Evolutionary conservation across 208 protist genomes (phyloP).

Genomic region (Trypanosoma mega): DNA sequence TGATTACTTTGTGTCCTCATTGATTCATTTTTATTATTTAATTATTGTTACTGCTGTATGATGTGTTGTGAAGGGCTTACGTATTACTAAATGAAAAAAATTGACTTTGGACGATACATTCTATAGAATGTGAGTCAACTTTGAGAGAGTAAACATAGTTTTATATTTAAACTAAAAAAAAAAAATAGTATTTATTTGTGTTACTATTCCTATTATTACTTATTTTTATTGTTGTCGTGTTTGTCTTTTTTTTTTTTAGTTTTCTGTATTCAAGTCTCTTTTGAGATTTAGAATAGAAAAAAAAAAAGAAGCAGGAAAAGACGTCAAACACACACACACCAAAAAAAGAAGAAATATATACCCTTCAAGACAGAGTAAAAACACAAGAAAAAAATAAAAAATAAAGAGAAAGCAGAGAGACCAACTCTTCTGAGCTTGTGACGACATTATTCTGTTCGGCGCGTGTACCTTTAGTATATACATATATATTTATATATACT

Average conservation of each 20-base stretch:
- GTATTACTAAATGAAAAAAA: too few species aligned
- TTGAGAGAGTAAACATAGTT: too few species aligned
- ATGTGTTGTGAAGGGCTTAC: too few species aligned
- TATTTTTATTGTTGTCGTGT: constrained; percentile 12
- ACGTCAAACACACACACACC: not conserved
- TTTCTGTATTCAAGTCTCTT: not conserved
- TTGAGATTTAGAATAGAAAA: not conserved
- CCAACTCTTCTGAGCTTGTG: too few species aligned
- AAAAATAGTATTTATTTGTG: constrained; percentile 10
- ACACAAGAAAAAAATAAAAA: not conserved
- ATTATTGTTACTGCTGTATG: too few species aligned
- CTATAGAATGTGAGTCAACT: too few species aligned
- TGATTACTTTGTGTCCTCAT: too few species aligned
- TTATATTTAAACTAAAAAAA: not conserved
- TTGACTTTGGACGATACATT: too few species aligned
- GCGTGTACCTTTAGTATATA: too few species aligned
- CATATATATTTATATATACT: not conserved
- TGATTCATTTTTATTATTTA: too few species aligned
- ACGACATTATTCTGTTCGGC: too few species aligned
- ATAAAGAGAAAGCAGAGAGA: not conserved
- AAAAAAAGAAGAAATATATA: constrained; percentile 1
- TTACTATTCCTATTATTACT: constrained; percentile 14
- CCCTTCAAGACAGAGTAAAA: not conserved
- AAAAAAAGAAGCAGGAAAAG: constrained; percentile 15
- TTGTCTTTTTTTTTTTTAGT: constrained; percentile 6